Conservation (phyloP, 305 asterid species). For the Solanum hybrid region DNA sequence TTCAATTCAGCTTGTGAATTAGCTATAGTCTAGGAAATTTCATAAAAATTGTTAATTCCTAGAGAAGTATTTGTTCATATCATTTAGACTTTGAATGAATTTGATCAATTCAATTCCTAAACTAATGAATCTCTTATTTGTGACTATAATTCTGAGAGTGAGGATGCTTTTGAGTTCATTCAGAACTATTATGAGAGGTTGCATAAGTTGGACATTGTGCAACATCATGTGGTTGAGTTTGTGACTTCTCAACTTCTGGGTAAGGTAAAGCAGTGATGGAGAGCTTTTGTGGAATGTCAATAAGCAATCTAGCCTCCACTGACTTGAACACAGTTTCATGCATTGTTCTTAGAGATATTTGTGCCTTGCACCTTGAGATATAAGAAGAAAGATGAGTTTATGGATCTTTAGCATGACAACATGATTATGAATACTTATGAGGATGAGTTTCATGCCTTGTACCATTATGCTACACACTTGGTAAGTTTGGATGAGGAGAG, state of each 20-base stretch:
- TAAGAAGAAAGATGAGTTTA: neutral
- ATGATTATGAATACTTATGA: neutral
- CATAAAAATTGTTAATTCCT: no score
- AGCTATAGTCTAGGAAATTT: no score
- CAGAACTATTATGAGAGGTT: no score
- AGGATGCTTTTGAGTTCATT: no score
- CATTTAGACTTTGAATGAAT: no score
- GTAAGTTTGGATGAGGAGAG: neutral
- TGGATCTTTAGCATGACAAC: rapidly evolving
- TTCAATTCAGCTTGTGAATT: no score
- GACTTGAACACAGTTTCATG: neutral
- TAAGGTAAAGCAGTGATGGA: neutral
- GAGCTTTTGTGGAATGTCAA: neutral
- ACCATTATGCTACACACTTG: neutral
- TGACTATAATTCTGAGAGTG: no score
- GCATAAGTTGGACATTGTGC: no score
- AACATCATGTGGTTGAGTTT: neutral
- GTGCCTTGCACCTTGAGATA: neutral
- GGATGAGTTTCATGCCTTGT: neutral
- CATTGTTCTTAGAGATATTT: neutral
- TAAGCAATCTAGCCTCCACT: neutral
- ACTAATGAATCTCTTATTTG: no score
- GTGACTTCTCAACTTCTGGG: neutral
- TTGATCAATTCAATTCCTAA: no score
- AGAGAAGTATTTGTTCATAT: no score